phyloP scores from a whole-genome alignment of 2,329 filamentous ascomycete species.

The Dactylonectria estremocensis region DNA sequence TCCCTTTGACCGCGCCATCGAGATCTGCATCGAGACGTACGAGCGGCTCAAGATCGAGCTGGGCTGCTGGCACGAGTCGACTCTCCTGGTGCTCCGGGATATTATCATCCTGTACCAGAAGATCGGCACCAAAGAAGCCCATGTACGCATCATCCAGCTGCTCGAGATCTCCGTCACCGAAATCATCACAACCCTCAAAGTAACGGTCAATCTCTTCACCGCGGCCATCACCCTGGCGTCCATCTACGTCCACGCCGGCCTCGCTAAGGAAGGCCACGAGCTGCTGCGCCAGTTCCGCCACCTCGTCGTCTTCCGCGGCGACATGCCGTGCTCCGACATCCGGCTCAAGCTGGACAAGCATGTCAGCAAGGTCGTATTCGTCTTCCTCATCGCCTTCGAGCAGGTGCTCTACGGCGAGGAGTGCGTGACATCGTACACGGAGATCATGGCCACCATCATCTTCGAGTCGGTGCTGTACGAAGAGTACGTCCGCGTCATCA shows the following conservation, averaged over 20 bases:
- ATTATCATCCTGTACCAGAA: conserved; percentile 59
- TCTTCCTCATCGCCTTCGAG: conserved; percentile 64
- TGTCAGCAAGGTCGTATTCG: conserved; percentile 56
- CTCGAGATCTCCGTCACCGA: conserved; percentile 59
- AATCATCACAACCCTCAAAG: conserved; percentile 54
- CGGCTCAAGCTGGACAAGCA: conserved; percentile 56
- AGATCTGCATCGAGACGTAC: conserved; percentile 58
- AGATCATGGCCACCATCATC: conserved; percentile 53
- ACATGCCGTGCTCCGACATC: conserved; percentile 55
- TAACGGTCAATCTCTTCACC: conserved; percentile 63
- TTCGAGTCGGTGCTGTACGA: conserved; percentile 44
- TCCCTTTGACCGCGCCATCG: conserved; percentile 55
- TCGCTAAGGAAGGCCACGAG: conserved; percentile 57
- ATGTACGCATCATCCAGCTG: conserved; percentile 55
- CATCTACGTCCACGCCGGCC: conserved; percentile 60
- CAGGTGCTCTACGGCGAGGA: conserved; percentile 55
- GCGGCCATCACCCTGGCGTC: conserved; percentile 63
- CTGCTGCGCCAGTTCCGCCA: conserved; percentile 65
- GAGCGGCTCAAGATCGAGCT: conserved; percentile 59
- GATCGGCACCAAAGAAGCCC: conserved; percentile 56
- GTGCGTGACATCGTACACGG: conserved; percentile 56
- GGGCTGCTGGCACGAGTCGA: conserved; percentile 63
- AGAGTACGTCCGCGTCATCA: conserved; percentile 44
- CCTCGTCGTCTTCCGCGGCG: conserved; percentile 60
- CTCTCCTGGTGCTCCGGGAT: conserved; percentile 60